Conservation (phyloP, 768 basidiomycete species). For the Lactarius quietus region DNA sequence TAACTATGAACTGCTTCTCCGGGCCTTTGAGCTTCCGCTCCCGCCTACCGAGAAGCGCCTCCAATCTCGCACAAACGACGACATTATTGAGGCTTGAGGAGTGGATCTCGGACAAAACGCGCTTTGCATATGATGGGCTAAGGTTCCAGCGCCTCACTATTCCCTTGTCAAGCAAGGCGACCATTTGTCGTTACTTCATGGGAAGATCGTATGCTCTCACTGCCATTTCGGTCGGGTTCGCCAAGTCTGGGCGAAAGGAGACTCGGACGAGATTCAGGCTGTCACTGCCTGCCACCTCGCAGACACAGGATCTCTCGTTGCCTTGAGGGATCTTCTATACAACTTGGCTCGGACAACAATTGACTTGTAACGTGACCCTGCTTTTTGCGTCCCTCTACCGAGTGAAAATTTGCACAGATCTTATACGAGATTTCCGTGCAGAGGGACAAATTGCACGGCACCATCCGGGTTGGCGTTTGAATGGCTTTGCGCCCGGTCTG, state of each 20-base stretch:
- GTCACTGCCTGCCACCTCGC: conserved; percentile 90
- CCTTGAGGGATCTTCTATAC: conserved; percentile 91
- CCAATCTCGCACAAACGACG: conserved; percentile 94
- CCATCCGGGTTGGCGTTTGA: no score
- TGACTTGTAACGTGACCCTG: no score
- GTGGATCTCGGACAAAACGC: conserved; percentile 99
- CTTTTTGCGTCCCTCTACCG: no score
- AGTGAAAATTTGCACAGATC: no score
- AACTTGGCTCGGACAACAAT: conserved; percentile 93
- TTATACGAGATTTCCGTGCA: no score
- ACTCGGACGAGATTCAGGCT: conserved; percentile 96
- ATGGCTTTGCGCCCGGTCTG: no score
- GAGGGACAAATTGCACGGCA: no score
- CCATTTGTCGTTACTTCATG: conserved; percentile 82
- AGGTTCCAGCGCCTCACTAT: conserved; percentile 93
- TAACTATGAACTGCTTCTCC: no score
- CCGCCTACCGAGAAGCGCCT: no score
- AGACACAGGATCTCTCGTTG: conserved; percentile 90
- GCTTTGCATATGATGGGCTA: conserved; percentile 94
- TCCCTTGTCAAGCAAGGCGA: conserved; percentile 86
- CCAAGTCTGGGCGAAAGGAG: conserved; percentile 75
- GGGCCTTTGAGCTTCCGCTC: no score
- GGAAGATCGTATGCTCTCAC: conserved; percentile 86
- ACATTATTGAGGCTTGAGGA: conserved; percentile 99
- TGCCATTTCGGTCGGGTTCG: conserved; percentile 75